phyloP scores from a whole-genome alignment of 2,329 filamentous ascomycete species.

The Xylariaceae sp. region DNA sequence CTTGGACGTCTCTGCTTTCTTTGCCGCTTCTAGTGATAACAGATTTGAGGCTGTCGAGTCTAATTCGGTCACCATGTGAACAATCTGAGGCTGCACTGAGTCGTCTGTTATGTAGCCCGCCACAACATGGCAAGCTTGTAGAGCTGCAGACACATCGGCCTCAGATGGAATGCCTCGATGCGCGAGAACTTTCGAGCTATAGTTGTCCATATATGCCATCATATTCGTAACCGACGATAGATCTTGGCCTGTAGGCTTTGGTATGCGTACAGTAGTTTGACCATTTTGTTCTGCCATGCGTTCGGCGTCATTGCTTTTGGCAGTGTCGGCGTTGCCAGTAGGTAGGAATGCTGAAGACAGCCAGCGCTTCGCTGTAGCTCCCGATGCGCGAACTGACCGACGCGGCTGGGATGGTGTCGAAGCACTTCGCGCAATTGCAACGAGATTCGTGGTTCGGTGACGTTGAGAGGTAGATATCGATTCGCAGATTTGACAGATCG shows the following conservation, averaged over 20 bases:
- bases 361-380: background rate
- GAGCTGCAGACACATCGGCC: constrained; percentile 22
- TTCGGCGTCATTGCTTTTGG: background rate
- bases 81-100: constrained; percentile 24
- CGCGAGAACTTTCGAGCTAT: constrained; percentile 18
- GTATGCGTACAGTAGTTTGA: background rate
- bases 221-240: constrained; percentile 22
- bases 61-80: constrained; percentile 27
- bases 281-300: background rate
- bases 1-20: constrained; percentile 6
- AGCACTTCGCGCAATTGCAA: constrained; percentile 27
- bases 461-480: constrained; percentile 17
- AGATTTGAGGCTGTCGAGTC: constrained; percentile 32
- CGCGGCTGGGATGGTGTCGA: constrained; percentile 8
- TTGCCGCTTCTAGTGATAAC: constrained; percentile 28
- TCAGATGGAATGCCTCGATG: constrained; percentile 22
- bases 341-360: constrained; percentile 8
- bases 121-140: constrained; percentile 24
- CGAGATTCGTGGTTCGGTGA: constrained; percentile 9
- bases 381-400: too few species aligned
- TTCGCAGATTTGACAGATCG: constrained; percentile 29
- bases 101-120: constrained; percentile 28
- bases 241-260: background rate
- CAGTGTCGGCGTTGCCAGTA: background rate
- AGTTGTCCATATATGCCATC: constrained; percentile 22